These are phyloP conservation scores for Primulina eburnea DNA, from an alignment of 257 asterid species.

Conservation along the genomic window DNA sequence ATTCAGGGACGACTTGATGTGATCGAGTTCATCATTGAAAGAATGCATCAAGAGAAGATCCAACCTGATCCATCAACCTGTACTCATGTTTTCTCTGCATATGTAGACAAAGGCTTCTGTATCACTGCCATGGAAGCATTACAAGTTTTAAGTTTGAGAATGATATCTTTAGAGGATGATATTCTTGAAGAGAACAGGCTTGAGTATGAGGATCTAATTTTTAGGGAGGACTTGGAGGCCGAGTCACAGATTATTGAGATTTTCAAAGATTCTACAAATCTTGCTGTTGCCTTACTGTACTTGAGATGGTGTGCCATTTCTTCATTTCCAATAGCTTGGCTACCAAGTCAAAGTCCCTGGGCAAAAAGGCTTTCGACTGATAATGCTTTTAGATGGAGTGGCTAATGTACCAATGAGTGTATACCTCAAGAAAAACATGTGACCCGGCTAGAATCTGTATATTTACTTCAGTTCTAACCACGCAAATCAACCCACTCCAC, in stretches of 20 bases:
- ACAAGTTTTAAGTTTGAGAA: slow-evolving; percentile 75
- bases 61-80: slow-evolving; percentile 82
- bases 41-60: slow-evolving; percentile 64
- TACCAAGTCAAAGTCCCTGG: slow-evolving; percentile 68
- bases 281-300: slow-evolving; percentile 54
- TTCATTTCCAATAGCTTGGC: slow-evolving; percentile 51
- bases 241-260: slow-evolving; percentile 48
- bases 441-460: slow-evolving; percentile 7
- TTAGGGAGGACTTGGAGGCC: slow-evolving; percentile 42
- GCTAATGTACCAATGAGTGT: slow-evolving; percentile 20
- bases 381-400: slow-evolving; percentile 34
- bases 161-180: slow-evolving; percentile 56
- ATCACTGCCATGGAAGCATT: slow-evolving; percentile 85
- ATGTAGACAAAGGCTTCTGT: slow-evolving; percentile 44
- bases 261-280: slow-evolving; percentile 44
- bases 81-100: slow-evolving; percentile 62
- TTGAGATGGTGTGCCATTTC: slow-evolving; percentile 73
- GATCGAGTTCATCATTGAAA: slow-evolving; percentile 67
- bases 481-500: neutral
- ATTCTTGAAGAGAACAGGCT: slow-evolving; percentile 42
- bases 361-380: slow-evolving; percentile 51
- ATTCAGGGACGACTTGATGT: slow-evolving; percentile 72
- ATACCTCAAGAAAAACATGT: slow-evolving; percentile 4
- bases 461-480: neutral
- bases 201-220: slow-evolving; percentile 51